Evolutionary conservation across 331 rosid genomes (phyloP).

Genomic region (Malus hybrid): DNA sequence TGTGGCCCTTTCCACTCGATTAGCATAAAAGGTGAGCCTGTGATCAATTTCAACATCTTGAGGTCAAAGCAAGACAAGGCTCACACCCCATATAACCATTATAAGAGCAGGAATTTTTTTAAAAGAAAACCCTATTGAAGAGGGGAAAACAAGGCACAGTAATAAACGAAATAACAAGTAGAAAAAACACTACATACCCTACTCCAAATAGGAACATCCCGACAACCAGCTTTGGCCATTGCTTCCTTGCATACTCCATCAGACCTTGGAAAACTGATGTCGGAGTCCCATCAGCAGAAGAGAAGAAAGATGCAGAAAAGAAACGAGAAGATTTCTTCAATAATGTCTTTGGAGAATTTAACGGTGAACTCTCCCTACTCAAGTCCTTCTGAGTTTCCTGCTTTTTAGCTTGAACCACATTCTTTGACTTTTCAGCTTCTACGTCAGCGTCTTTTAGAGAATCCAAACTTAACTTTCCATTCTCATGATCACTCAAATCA

Average conservation of each 20-base stretch:
- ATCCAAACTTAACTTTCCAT: conserved; percentile 52
- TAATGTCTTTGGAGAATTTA: conserved; percentile 55
- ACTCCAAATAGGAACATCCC: conserved; percentile 74
- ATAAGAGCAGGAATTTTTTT: not conserved
- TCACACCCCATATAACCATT: not conserved
- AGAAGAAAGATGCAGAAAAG: conserved; percentile 96
- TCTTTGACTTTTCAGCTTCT: conserved; percentile 64
- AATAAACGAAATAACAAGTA: conserved; percentile 17
- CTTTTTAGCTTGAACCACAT: conserved; percentile 51
- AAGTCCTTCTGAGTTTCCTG: conserved; percentile 74
- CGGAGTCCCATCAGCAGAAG: conserved; percentile 74
- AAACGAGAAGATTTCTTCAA: conserved; percentile 91
- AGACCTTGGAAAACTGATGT: conserved; percentile 68
- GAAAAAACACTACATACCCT: conserved; percentile 56
- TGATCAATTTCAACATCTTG: conserved; percentile 32
- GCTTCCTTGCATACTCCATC: conserved; percentile 51
- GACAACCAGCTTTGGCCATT: conserved; percentile 64
- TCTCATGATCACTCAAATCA: conserved; percentile 64
- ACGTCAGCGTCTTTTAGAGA: conserved; percentile 54
- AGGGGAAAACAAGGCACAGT: not conserved
- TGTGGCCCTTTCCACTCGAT: conserved; percentile 55
- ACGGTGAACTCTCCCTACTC: conserved; percentile 56
- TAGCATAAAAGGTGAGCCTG: conserved; percentile 68
- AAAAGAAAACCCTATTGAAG: not conserved
- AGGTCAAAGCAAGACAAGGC: conserved; percentile 18